Base-by-base conservation (phyloP, 1,284 basidiomycete species). In the Cyathus olla region DNA sequence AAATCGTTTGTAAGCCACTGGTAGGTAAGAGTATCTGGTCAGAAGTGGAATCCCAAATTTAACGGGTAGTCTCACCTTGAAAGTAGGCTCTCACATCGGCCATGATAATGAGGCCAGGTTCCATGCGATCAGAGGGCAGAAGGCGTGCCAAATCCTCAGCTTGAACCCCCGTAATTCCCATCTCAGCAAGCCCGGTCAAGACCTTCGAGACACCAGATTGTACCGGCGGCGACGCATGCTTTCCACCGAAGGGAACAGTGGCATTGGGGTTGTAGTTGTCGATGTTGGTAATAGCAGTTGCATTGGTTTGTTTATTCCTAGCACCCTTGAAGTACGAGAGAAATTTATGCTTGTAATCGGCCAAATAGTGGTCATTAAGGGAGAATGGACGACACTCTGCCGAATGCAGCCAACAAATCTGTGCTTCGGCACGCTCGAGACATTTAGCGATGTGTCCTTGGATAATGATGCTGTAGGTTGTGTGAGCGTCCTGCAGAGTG, bases 41-140 rank as follows among this genome's bases (percentile, higher is more conserved):
- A 40, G 15, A 60, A 55, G 39, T 22, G 26, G 51, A 40, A 3
- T 10, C 22, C n/a, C 31, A 42, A 35, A 60, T 13, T 15, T 39
- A 51, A 50, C 15, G 29, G 4, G 51, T 19, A 28, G 15, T 28
- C 65, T 10, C 60, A 89, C 90, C 87, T 82, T 92, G 89, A 72
- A 91, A 93, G 65, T 93, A 93, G 0, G 89, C 92, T 1, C 90
- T 80, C 4, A 90, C 88, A 46, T 89, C 85, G 0, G 91, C 88
- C 89, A 92, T 92, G 66, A 92, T 90, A 11, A 74, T 70, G 3
- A 93, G 70, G 0, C 87, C 89, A 0, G 85, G 77, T 22, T 88
- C 87, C 79, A 82, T 85, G 0, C 75, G 73, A 63, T 91, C 88
- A 0, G 81, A 60, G 0, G 87, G 83, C 3, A 89, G 75, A 0